A percentile compares a stretch with the other conserved stretches of the same genome.
Conservation (phyloP, 352 stramenopile genomes). For the Blastocystis sp. region DNA sequence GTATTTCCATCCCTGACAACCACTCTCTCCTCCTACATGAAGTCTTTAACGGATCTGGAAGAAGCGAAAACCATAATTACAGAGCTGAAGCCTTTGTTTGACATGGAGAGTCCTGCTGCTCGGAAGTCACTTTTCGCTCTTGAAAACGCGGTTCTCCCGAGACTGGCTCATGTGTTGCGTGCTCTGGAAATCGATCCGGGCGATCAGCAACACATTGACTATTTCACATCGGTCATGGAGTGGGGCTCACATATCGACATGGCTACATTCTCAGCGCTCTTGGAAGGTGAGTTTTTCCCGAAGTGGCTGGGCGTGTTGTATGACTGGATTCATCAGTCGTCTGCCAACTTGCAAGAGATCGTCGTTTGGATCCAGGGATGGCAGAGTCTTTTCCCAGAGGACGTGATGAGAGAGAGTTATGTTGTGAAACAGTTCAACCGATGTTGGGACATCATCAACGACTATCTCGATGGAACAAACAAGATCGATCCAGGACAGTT, state of each 20-base stretch:
- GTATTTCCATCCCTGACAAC: not conserved
- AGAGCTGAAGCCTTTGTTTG: not conserved
- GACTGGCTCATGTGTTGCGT: slow-evolving; percentile 56
- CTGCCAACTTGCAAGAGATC: slow-evolving; percentile 70
- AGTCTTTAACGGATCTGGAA: not conserved
- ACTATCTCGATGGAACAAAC: not conserved
- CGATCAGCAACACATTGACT: slow-evolving; percentile 71
- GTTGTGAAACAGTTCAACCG: slow-evolving; percentile 75
- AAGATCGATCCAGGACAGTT: slow-evolving; percentile 68
- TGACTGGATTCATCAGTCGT: slow-evolving; percentile 70
- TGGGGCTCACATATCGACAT: slow-evolving; percentile 75
- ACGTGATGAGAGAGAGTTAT: slow-evolving; percentile 70
- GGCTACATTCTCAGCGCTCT: slow-evolving; percentile 68
- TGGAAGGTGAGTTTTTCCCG: slow-evolving; percentile 83
- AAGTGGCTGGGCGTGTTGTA: slow-evolving; percentile 79
- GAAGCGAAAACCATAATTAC: not conserved
- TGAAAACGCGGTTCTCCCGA: not conserved
- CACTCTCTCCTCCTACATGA: not conserved
- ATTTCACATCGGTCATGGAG: slow-evolving; percentile 72
- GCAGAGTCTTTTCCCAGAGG: slow-evolving; percentile 75
- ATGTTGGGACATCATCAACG: slow-evolving; percentile 72
- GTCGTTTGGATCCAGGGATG: slow-evolving; percentile 77
- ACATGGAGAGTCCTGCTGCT: not conserved
- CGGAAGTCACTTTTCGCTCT: not conserved
- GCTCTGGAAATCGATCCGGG: slow-evolving; percentile 75